phyloP scores from a whole-genome alignment of 2,329 filamentous ascomycete species.

The Colletotrichum sp. region DNA sequence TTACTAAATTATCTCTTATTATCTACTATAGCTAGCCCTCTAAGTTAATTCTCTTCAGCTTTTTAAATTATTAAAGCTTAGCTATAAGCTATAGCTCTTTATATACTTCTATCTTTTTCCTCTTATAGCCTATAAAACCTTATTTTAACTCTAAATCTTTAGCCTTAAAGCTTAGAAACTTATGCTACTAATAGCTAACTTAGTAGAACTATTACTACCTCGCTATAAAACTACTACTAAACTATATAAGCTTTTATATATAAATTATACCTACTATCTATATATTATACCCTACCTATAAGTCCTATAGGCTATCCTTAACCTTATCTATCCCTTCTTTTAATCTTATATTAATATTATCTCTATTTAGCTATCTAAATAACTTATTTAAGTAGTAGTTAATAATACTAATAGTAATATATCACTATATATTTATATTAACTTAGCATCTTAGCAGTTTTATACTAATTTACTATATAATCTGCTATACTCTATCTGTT shows the following conservation, averaged over 20 bases:
- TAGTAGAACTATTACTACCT: constrained; percentile 12
- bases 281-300: constrained; percentile 6
- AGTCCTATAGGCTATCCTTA: background rate
- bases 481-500: too few relatives aligned
- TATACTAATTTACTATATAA: too few relatives aligned
- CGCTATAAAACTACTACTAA: background rate
- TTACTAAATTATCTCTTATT: background rate
- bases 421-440: too few relatives aligned
- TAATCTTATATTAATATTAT: constrained; percentile 2
- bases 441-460: too few relatives aligned
- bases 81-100: background rate
- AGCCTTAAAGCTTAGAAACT: constrained; percentile 16
- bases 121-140: background rate
- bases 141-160: background rate
- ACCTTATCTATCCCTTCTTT: background rate
- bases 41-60: background rate
- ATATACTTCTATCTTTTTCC: background rate
- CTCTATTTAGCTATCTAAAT: too few relatives aligned
- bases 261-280: constrained; percentile 18
- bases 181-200: constrained; percentile 19
- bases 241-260: background rate
- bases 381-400: too few relatives aligned
- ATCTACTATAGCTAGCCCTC: constrained; percentile 4
- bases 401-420: too few relatives aligned
- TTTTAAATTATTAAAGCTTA: background rate